Evolutionary conservation across 2,329 filamentous ascomycete genomes (phyloP), one percentile per base, ranked within the genome.

Genomic region (Mariannaea elegans): DNA sequence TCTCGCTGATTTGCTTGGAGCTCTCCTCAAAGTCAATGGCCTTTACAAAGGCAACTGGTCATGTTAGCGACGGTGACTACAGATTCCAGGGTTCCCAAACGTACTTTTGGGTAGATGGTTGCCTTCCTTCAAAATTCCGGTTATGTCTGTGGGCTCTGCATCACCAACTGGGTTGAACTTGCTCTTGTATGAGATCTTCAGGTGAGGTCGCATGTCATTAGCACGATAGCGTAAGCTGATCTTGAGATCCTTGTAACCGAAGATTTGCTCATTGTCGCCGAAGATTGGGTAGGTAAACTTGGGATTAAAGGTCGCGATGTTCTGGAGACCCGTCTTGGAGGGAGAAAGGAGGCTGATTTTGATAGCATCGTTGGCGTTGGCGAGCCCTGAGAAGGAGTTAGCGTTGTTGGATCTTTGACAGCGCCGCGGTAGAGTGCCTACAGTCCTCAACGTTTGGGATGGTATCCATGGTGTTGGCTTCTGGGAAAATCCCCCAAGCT

Each of bases 201-300:
- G 75, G 67, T 91, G 86, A 0, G 94, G 93, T 66, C 89, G 88
- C 79, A 98, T 87, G 73, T 97, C 91, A 73, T 81, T 84, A 14
- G 85, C 84, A 72, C 87, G 81, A 68, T 82, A 89, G 63, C 87
- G 87, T 55, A 98, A 79, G 63, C 87, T 86, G 72, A 98, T 89
- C 65, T 87, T 87, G 55, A 97, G 84, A 53, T 88, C 87, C 73
- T 93, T 89, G 81, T 97, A 97, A 34, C 94, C 94, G 69, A 97
- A 94, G 65, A 98, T 94, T 27, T 84, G 86, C 76, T 99, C 93
- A 8, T 95, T 90, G n/a, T 98, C 90, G 71, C 93, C 93, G 68
- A 98, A 97, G 64, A 99, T 90, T 1, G 92, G 82, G 76, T 98
- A 97, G 16, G 94, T 97, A 75, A 94, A 96, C 72, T 87, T 86